phyloP scores from a whole-genome alignment of 2,329 filamentous ascomycete species.

The Helotiales sp. region DNA sequence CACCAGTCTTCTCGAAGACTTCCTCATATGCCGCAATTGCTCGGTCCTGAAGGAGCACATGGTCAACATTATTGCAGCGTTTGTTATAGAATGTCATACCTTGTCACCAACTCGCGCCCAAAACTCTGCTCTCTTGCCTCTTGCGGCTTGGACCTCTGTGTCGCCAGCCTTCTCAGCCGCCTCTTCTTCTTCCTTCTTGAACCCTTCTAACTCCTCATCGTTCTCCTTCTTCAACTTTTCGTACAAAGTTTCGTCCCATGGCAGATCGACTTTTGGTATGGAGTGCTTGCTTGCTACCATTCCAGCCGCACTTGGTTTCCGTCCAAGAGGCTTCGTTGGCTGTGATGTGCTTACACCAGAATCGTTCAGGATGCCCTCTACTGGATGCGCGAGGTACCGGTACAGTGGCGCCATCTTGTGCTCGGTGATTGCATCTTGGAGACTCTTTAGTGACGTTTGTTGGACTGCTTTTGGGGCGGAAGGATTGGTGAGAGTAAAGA shows the following conservation, averaged over 20 bases:
- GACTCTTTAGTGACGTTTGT: slow-evolving; percentile 68
- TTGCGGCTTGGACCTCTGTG: slow-evolving; percentile 88
- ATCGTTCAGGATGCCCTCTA: slow-evolving; percentile 59
- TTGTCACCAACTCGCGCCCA: slow-evolving; percentile 96
- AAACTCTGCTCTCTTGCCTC: slow-evolving; percentile 94
- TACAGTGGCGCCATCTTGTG: slow-evolving; percentile 89
- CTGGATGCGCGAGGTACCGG: slow-evolving; percentile 78
- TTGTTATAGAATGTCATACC: slow-evolving; percentile 50
- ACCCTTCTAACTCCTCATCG: slow-evolving; percentile 71
- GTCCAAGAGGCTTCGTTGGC: slow-evolving; percentile 56
- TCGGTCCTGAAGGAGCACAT: slow-evolving; percentile 67
- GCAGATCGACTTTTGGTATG: slow-evolving; percentile 64
- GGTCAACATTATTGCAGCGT: slow-evolving; percentile 21
- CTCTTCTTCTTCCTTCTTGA: slow-evolving; percentile 88
- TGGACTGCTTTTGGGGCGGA: slow-evolving; percentile 66
- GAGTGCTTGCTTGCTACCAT: slow-evolving; percentile 74
- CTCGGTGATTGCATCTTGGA: slow-evolving; percentile 80
- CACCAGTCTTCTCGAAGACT: slow-evolving; percentile 94
- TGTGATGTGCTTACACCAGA: slow-evolving; percentile 46
- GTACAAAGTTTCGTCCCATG: slow-evolving; percentile 92
- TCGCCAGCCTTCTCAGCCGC: slow-evolving; percentile 95
- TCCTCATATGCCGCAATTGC: slow-evolving; percentile 89
- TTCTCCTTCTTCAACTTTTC: slow-evolving; percentile 75
- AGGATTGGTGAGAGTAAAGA: slow-evolving; percentile 83
- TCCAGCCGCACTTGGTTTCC: slow-evolving; percentile 70